A percentile compares a stretch with the other conserved stretches of the same genome.
Conservation (phyloP, 208 protist genomes). For the Trypanosoma vivax region DNA sequence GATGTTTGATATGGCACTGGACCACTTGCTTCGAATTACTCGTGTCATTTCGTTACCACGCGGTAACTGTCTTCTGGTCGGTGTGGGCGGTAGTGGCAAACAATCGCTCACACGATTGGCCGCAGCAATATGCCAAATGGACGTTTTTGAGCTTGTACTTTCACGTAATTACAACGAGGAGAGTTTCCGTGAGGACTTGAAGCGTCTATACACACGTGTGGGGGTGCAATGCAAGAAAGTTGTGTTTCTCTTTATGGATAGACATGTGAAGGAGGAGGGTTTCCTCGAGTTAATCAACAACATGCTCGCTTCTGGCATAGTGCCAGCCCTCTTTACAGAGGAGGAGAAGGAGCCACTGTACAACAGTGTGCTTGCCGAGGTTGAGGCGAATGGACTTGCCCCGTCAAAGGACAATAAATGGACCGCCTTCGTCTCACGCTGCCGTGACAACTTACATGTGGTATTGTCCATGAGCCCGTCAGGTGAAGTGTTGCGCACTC, state of each 20-base stretch:
- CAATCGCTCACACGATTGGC: slow-evolving; percentile 95
- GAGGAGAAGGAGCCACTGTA: slow-evolving; percentile 97
- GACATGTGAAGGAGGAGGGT: slow-evolving; percentile 96
- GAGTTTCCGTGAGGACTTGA: slow-evolving; percentile 97
- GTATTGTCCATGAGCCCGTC: slow-evolving; percentile 98
- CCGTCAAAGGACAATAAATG: slow-evolving; percentile 97
- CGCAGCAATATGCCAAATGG: slow-evolving; percentile 91
- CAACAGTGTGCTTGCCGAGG: slow-evolving; percentile 86
- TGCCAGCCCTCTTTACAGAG: slow-evolving; percentile 97
- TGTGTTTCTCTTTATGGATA: slow-evolving; percentile 98
- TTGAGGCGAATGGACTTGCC: slow-evolving; percentile 69
- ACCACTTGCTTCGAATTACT: slow-evolving; percentile 95
- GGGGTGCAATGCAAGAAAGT: slow-evolving; percentile 89
- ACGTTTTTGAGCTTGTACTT: slow-evolving; percentile 96
- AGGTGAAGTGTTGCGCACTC: slow-evolving; percentile 91
- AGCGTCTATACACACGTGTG: slow-evolving; percentile 92
- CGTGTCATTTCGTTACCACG: slow-evolving; percentile 94
- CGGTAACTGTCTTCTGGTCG: slow-evolving; percentile 97
- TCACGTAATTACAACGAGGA: slow-evolving; percentile 96
- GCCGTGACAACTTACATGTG: slow-evolving; percentile 97
- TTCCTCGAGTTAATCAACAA: slow-evolving; percentile 99
- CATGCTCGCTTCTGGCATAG: slow-evolving; percentile 97
- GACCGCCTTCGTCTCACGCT: slow-evolving; percentile 96
- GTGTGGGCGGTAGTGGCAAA: slow-evolving; percentile 97
- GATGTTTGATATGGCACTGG: slow-evolving; percentile 98